Base-by-base conservation (phyloP, 2,329 filamentous ascomycete genomes). In the Tolypocladium paradoxum region DNA sequence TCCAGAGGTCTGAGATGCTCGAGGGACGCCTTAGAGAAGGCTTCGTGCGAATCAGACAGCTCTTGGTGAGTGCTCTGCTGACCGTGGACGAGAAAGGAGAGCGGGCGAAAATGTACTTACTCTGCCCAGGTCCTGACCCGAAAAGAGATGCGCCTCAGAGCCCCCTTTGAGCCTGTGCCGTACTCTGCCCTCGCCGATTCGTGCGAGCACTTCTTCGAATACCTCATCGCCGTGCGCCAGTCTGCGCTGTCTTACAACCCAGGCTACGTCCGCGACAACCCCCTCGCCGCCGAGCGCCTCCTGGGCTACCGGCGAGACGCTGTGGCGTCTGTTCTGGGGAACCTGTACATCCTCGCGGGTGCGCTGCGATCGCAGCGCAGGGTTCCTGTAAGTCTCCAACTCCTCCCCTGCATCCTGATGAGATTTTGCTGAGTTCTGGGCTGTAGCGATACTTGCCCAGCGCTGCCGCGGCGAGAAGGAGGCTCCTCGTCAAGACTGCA, bases 1-100 rank as follows among this genome's bases (percentile, higher is more conserved):
- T 83, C 16, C 67, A 70, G 54, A 65, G 69, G 24, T 82, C 79
- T 7, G 78, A 83, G 63, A 75, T 79, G 61, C 73, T 82, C 3
- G 80, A 83, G 63, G 79, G 77, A 14, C 73, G 77, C 33, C 66
- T 83, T n/a, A 71, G 80, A 43, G 80, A 83, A 66, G 78, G 78
- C 4, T 82, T 83, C 49, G 76, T 82, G 7, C 68, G 79, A 43
- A 75, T 83, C 51, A 69, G 79, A 40, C 77, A 83, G 59, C 68
- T 83, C 11, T 64, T 82, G 53, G 77, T 77, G 58, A 60, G 57
- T 43, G 9, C 33, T 11, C 20, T 20, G 12, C 16, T 31, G 12
- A 2, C 1, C 14, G 9, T 1, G 16, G 9, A 20, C 9, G 9
- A 9, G 7, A 31, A 31, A 6, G 9, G 11, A 35, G 34, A 6